phyloP scores from a whole-genome alignment of 208 protist genomes.

The Trypanosoma brucei region DNA sequence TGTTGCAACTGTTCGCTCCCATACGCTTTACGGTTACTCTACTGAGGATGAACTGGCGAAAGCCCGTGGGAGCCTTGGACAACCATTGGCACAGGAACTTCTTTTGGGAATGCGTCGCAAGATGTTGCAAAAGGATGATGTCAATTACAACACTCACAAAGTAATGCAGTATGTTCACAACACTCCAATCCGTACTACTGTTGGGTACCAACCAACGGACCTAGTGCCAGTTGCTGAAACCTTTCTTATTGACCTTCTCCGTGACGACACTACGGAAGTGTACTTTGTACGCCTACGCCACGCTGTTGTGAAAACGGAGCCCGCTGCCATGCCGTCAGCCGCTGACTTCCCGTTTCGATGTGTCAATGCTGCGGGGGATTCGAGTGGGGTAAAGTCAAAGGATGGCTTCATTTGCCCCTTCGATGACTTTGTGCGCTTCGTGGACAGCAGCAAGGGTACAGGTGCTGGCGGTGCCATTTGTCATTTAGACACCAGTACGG shows the following conservation, averaged over 20 bases:
- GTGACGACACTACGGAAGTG: constrained; percentile 10
- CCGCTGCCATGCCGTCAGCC: neutral
- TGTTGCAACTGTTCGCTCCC: constrained; percentile 18
- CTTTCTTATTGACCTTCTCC: constrained; percentile 24
- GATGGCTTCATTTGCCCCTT: constrained; percentile 19
- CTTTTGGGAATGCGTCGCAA: constrained; percentile 17
- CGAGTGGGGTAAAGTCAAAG: constrained; percentile 2
- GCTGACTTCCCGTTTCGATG: constrained; percentile 24
- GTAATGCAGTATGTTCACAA: constrained; percentile 17
- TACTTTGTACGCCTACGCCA: constrained; percentile 24
- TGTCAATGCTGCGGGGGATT: constrained; percentile 5
- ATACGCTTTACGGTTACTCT: constrained; percentile 5
- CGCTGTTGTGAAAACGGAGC: neutral
- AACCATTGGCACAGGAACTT: constrained; percentile 12
- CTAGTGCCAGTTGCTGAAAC: constrained; percentile 8
- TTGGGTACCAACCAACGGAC: constrained; percentile 7
- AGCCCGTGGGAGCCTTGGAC: constrained; percentile 18
- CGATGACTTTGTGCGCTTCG: constrained; percentile 22
- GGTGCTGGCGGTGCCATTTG: constrained; percentile 7
- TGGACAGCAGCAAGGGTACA: constrained; percentile 10
- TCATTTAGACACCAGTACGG: constrained; percentile 10
- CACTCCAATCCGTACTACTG: constrained; percentile 8
- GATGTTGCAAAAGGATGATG: constrained; percentile 5
- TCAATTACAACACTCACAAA: neutral
- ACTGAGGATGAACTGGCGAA: neutral